phyloP scores from a whole-genome alignment of 1,139 yeast species.

The Debaryomyces nepalensis region DNA sequence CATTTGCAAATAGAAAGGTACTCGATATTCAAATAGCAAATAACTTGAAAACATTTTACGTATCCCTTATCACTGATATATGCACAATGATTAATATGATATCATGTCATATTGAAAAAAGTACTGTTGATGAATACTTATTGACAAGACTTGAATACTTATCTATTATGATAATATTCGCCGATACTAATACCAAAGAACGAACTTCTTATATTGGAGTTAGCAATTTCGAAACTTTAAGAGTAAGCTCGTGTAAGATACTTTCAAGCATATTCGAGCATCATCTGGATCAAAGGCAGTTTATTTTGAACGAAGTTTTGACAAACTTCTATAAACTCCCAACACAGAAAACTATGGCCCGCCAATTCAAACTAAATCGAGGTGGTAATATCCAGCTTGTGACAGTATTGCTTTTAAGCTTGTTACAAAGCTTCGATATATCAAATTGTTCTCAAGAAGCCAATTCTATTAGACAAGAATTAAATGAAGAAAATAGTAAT shows the following conservation, averaged over 20 bases:
- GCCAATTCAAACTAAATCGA: conserved; percentile 46
- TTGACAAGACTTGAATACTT: conserved; percentile 58
- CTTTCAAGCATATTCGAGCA: conserved; percentile 50
- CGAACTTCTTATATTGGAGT: conserved; percentile 20
- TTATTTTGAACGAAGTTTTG: conserved; percentile 64
- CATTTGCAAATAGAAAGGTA: conserved; percentile 15
- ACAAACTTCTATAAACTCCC: conserved; percentile 55
- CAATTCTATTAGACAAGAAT: conserved; percentile 10
- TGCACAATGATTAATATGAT: conserved; percentile 17
- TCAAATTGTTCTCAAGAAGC: conserved; percentile 12
- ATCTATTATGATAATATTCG: conserved; percentile 43
- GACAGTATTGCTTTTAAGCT: conserved; percentile 46
- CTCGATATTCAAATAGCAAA: conserved; percentile 1
- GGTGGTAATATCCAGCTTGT: conserved; percentile 56
- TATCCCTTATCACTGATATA: conserved; percentile 14
- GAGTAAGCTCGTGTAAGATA: conserved; percentile 39
- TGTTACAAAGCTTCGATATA: conserved; percentile 49
- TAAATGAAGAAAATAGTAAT: conserved; percentile 12
- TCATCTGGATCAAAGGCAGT: conserved; percentile 56
- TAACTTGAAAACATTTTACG: conserved; percentile 5
- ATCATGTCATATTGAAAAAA: conserved; percentile 21
- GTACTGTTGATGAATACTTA: conserved; percentile 47
- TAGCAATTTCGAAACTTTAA: conserved; percentile 30
- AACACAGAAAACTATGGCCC: conserved; percentile 41
- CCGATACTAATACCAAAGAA: conserved; percentile 27